These are phyloP conservation scores for Penicillium sclerotiorum DNA, from an alignment of 2,329 filamentous ascomycete species.

Conservation along the genomic window DNA sequence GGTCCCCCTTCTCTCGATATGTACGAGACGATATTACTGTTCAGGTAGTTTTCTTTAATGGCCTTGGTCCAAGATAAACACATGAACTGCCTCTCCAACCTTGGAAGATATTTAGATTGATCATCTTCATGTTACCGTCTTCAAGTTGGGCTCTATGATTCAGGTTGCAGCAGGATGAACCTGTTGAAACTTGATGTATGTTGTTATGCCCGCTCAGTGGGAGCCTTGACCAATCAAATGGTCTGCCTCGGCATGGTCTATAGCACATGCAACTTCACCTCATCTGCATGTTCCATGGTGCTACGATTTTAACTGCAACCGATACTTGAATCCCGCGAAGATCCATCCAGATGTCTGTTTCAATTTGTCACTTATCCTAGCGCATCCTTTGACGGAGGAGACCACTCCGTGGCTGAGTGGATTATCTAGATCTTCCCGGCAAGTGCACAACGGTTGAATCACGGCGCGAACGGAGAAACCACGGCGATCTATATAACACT, in stretches of 20 bases:
- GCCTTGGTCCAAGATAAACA: neutral
- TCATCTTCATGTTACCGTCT: neutral
- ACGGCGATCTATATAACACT: conserved; percentile 3
- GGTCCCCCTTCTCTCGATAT: conserved; percentile 34
- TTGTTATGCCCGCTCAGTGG: too few species aligned
- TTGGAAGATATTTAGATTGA: neutral
- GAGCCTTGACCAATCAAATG: too few species aligned
- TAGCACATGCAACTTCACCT: too few species aligned
- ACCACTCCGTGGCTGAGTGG: conserved; percentile 1
- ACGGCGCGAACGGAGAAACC: neutral
- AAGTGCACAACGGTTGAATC: conserved; percentile 1
- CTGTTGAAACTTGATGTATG: too few species aligned
- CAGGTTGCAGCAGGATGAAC: too few species aligned
- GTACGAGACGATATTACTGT: conserved; percentile 57
- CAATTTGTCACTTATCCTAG: neutral
- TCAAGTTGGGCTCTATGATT: too few species aligned
- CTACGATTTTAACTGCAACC: neutral
- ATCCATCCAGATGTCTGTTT: neutral
- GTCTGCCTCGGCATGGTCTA: too few species aligned
- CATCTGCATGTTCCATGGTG: neutral
- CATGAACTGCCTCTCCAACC: too few species aligned
- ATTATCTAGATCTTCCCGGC: conserved; percentile 2
- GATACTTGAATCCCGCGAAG: neutral
- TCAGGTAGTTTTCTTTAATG: conserved; percentile 48
- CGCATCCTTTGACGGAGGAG: neutral